These are phyloP conservation scores for Benincasa hispida DNA, from an alignment of 306 rosid genomes.

Conservation along the genomic window DNA sequence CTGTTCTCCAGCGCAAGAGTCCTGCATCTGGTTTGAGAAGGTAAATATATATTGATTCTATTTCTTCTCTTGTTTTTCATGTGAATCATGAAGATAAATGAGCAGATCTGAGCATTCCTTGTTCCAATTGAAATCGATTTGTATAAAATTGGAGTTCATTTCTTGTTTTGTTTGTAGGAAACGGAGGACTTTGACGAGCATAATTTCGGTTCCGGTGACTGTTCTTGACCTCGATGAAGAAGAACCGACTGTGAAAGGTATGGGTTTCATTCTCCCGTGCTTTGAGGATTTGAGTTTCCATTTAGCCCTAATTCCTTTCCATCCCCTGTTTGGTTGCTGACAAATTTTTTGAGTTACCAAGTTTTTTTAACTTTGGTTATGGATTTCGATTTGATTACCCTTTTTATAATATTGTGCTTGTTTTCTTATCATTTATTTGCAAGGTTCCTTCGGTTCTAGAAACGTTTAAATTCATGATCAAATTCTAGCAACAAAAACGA, in stretches of 20 bases:
- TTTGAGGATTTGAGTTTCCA: not conserved
- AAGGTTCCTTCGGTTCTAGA: too few relatives aligned
- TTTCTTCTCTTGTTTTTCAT: not conserved
- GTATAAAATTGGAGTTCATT: not conserved
- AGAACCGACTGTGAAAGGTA: conserved; percentile 44
- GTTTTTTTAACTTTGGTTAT: not conserved
- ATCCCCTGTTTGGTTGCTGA: not conserved
- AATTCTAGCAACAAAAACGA: too few relatives aligned
- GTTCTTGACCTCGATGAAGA: conserved; percentile 63
- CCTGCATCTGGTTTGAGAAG: conserved; percentile 61
- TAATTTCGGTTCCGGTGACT: conserved; percentile 28
- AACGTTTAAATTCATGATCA: too few relatives aligned
- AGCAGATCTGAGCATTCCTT: not conserved
- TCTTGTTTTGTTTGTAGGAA: conserved; percentile 30
- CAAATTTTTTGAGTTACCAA: not conserved
- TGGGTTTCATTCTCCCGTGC: not conserved
- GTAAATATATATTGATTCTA: conserved; percentile 13
- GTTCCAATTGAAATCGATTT: not conserved
- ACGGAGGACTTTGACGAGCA: conserved; percentile 51
- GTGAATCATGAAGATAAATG: not conserved
- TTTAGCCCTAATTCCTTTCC: not conserved
- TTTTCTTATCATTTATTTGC: too few relatives aligned
- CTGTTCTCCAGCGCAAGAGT: conserved; percentile 32
- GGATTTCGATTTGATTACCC: not conserved
- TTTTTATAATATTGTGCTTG: too few relatives aligned